A percentile compares a stretch with the other conserved stretches of the same genome.
These are phyloP conservation scores for Whalleya microplaca DNA, from an alignment of 2,329 filamentous ascomycete species.

Conservation along the genomic window DNA sequence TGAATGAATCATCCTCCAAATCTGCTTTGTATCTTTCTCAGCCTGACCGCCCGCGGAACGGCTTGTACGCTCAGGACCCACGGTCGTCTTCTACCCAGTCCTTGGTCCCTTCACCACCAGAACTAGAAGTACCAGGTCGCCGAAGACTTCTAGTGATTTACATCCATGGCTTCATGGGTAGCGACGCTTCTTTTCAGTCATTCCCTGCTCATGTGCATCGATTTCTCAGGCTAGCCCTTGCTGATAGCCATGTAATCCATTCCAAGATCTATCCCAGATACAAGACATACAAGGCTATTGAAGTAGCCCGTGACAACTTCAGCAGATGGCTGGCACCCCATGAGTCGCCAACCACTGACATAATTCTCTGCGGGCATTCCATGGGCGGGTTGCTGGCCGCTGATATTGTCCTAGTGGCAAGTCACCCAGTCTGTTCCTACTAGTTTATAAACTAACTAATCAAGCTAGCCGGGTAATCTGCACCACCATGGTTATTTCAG, in stretches of 20 bases:
- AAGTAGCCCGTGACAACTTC: conserved; percentile 79
- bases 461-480: conserved; percentile 27
- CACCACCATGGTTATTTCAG: conserved; percentile 52
- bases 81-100: conserved; percentile 53
- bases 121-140: conserved; percentile 39
- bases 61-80: conserved; percentile 42
- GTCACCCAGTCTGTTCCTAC: conserved; percentile 29
- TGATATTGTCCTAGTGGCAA: conserved; percentile 72
- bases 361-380: conserved; percentile 83
- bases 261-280: conserved; percentile 85
- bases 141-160: conserved; percentile 76
- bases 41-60: conserved; percentile 6
- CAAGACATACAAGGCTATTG: conserved; percentile 72
- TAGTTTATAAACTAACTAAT: conserved; percentile 14
- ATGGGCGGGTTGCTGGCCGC: conserved; percentile 86
- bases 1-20: conserved; percentile 10
- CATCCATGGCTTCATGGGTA: conserved; percentile 89
- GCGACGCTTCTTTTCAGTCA: conserved; percentile 82
- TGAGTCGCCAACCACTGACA: conserved; percentile 73
- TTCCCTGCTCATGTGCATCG: conserved; percentile 89
- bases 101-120: conserved; percentile 34
- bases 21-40: conserved; percentile 7
- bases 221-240: conserved; percentile 67
- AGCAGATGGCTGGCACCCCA: conserved; percentile 81
- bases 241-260: conserved; percentile 78